Evolutionary conservation across 768 basidiomycete genomes (phyloP), one percentile per base, ranked within the genome.

Genomic region (Lactarius evosmus): DNA sequence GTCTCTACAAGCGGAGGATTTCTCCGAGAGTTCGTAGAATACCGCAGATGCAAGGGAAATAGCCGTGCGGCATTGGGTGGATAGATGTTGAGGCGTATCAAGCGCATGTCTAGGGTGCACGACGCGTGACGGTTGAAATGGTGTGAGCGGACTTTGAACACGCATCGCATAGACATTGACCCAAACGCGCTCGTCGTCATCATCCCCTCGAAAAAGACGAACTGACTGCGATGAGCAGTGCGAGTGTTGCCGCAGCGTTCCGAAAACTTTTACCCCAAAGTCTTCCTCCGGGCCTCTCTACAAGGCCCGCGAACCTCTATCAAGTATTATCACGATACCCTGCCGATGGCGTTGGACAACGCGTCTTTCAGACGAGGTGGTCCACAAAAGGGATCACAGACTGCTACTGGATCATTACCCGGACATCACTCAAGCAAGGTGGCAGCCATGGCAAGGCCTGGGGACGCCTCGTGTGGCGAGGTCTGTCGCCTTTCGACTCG

Each of bases 401-500:
- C 46, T 88, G 83, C 62, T 91, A 85, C 72, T 94, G 93, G 92
- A 73, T 82, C 38, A 81, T 94, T 46, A 92, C 91, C 4, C 79
- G 82, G 70, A 81, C 88, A 34, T 77, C 78, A 66, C 84, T 93
- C 72, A 94, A 93, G 74, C 77, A 78, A 49, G 85, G 86, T 67
- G 91, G 91, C 30, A 78, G 74, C 30, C 88, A 92, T 69, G 92
- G 92, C 2, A 92, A 87, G 73, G 91, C 84, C 19, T 94, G 93
- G 93, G 92, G 92, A 7, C 78, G 79, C 63, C 76, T 93, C 5
- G 80, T 85, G 60, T 94, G 91, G 90, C 85, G 80, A 78, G 90
- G 92, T 92, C 58, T 63, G 85, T 61, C 38, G 3, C 30, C 56
- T 22, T 30, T 12, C 9, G 40, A 53, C 22, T 27, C 25, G 62